Evolutionary conservation across 768 basidiomycete species (phyloP).

Genomic region (Serendipita indica): DNA sequence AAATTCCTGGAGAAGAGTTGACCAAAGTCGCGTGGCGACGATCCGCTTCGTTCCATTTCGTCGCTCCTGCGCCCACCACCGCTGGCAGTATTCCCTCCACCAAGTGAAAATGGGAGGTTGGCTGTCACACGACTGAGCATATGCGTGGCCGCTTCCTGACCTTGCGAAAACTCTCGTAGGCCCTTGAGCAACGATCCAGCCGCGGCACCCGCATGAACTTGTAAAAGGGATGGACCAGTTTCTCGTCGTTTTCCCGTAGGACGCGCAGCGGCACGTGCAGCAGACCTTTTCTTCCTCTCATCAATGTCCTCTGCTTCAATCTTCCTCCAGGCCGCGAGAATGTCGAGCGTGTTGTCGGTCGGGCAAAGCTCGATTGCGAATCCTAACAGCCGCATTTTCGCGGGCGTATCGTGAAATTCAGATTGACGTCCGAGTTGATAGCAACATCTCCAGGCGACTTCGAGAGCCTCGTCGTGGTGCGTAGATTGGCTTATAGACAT

Average conservation of each 20-base stretch:
- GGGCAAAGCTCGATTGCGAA: conserved; percentile 80
- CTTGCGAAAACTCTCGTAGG: conserved; percentile 9
- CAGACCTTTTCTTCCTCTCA: conserved; percentile 25
- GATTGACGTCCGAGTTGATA: conserved; percentile 75
- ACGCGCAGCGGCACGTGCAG: conserved; percentile 5
- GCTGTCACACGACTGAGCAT: conserved; percentile 68
- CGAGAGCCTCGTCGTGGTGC: conserved; percentile 37
- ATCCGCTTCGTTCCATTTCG: conserved; percentile 27
- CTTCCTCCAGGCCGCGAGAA: conserved; percentile 65
- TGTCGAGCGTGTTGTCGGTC: conserved; percentile 55
- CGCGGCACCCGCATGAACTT: not conserved
- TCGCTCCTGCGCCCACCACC: conserved; percentile 24
- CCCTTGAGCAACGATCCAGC: not conserved
- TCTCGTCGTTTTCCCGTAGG: conserved; percentile 4
- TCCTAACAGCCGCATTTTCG: conserved; percentile 59
- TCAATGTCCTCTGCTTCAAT: conserved; percentile 53
- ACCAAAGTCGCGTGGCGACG: conserved; percentile 20
- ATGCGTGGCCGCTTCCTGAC: conserved; percentile 33
- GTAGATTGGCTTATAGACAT: conserved; percentile 26
- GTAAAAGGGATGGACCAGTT: not conserved
- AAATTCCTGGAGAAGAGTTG: conserved; percentile 30
- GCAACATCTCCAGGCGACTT: conserved; percentile 83
- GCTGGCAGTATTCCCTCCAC: conserved; percentile 24
- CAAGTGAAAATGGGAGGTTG: conserved; percentile 55
- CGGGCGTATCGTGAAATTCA: conserved; percentile 52